These are phyloP conservation scores for Xylariales sp. DNA, from an alignment of 2,329 filamentous ascomycete genomes.

Conservation along the genomic window DNA sequence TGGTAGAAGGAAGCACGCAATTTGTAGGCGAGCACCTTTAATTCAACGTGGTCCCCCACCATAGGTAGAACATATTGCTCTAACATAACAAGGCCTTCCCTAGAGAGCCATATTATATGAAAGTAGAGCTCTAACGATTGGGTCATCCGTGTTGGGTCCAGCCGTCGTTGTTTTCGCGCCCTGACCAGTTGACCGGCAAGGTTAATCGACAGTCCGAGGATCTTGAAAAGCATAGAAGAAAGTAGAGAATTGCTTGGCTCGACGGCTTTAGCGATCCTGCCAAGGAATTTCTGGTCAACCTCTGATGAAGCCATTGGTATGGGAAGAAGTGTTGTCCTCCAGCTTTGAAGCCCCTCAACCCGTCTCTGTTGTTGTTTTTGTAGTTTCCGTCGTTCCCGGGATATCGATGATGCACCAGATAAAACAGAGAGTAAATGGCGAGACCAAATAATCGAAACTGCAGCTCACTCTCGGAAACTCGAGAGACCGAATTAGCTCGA, in stretches of 20 bases:
- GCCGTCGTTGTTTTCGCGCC: constrained; percentile 75
- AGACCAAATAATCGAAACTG: no score
- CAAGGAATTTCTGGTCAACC: constrained; percentile 96
- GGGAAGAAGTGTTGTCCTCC: no score
- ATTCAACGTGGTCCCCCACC: constrained; percentile 72
- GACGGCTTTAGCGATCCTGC: constrained; percentile 78
- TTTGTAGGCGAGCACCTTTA: constrained; percentile 88
- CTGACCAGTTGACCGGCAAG: constrained; percentile 79
- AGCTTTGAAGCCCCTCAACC: no score
- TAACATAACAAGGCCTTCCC: constrained; percentile 84
- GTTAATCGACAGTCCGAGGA: constrained; percentile 85
- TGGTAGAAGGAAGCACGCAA: constrained; percentile 93
- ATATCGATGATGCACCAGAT: no score
- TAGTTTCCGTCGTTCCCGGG: no score
- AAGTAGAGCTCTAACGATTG: constrained; percentile 76
- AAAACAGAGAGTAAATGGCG: no score
- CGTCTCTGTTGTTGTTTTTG: no score
- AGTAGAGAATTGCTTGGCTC: constrained; percentile 74
- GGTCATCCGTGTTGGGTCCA: constrained; percentile 75
- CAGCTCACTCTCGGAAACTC: no score
- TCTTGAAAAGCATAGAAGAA: constrained; percentile 79
- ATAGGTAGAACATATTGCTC: constrained; percentile 85
- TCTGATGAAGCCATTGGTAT: constrained; percentile 84
- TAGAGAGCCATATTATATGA: constrained; percentile 92
- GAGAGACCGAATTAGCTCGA: no score